A percentile compares a stretch with the other conserved stretches of the same genome.
These are phyloP conservation scores for Fraxinus velutina DNA, from an alignment of 305 asterid species.

Conservation along the genomic window DNA sequence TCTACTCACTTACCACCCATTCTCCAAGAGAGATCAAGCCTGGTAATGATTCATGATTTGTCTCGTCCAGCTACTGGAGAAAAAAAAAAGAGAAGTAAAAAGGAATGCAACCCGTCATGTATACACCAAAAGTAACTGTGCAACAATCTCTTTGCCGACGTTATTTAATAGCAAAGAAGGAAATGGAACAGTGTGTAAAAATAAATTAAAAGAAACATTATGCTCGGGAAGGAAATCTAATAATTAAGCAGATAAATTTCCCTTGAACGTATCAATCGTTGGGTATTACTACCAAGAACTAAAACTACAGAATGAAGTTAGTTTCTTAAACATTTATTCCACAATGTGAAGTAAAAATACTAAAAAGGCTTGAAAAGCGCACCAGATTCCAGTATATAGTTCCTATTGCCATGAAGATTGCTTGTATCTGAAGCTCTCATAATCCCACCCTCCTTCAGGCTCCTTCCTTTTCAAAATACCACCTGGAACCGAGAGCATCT, in stretches of 20 bases:
- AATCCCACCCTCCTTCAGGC: constrained; percentile 54
- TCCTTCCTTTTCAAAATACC: constrained; percentile 52
- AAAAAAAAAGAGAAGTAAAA: neutral
- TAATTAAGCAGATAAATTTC: neutral
- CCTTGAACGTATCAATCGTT: neutral
- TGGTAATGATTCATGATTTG: constrained; percentile 10
- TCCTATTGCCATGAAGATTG: constrained; percentile 53
- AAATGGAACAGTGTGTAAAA: neutral
- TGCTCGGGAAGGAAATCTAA: neutral
- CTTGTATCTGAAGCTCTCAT: constrained; percentile 46
- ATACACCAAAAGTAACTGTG: neutral
- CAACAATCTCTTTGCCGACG: neutral
- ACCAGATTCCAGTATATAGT: constrained; percentile 2
- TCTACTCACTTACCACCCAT: constrained; percentile 32
- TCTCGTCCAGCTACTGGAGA: constrained; percentile 12
- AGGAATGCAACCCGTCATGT: neutral
- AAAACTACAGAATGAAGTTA: neutral
- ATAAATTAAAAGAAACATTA: neutral
- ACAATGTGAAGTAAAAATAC: constrained; percentile 18
- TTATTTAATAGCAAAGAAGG: neutral
- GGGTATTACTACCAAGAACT: neutral
- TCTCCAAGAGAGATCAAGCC: constrained; percentile 28
- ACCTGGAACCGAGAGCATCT: constrained; percentile 40
- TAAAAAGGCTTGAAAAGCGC: constrained; percentile 24
- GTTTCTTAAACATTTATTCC: neutral